These are phyloP conservation scores for Talaromyces sp. DNA, from an alignment of 2,329 filamentous ascomycete species.

Conservation along the genomic window DNA sequence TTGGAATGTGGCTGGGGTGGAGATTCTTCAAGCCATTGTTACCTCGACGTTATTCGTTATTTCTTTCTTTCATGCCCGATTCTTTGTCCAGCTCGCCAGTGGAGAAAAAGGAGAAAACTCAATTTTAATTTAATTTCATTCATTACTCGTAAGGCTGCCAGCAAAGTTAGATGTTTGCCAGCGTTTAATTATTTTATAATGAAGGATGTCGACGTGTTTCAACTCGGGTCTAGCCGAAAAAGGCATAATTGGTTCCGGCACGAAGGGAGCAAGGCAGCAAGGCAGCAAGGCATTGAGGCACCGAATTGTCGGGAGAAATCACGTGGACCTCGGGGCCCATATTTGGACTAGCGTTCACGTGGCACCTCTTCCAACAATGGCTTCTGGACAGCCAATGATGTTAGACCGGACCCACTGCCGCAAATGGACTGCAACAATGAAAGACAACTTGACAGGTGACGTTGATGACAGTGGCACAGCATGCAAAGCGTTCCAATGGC, in stretches of 20 bases:
- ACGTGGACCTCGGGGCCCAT: neutral
- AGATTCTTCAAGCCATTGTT: neutral
- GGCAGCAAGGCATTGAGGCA: neutral
- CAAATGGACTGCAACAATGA: too few relatives aligned
- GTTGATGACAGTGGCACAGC: too few relatives aligned
- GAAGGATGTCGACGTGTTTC: neutral
- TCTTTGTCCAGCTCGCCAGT: neutral
- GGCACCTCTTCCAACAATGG: neutral
- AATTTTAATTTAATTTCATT: neutral
- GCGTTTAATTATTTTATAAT: neutral
- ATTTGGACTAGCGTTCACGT: neutral
- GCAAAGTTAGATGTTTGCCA: neutral
- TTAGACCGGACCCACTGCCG: too few relatives aligned
- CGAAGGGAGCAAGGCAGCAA: constrained; percentile 1
- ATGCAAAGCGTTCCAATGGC: too few relatives aligned
- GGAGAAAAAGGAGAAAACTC: neutral
- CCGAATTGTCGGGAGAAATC: neutral
- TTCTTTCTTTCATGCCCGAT: neutral
- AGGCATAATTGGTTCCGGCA: neutral
- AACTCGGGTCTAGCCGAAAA: neutral
- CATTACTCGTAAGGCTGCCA: neutral
- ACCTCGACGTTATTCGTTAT: neutral
- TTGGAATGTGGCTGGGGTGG: neutral
- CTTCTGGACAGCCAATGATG: too few relatives aligned
- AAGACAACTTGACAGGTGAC: too few relatives aligned